Evolutionary conservation across 805 yeast species (phyloP).

Genomic region (Teunomyces gatunensis): DNA sequence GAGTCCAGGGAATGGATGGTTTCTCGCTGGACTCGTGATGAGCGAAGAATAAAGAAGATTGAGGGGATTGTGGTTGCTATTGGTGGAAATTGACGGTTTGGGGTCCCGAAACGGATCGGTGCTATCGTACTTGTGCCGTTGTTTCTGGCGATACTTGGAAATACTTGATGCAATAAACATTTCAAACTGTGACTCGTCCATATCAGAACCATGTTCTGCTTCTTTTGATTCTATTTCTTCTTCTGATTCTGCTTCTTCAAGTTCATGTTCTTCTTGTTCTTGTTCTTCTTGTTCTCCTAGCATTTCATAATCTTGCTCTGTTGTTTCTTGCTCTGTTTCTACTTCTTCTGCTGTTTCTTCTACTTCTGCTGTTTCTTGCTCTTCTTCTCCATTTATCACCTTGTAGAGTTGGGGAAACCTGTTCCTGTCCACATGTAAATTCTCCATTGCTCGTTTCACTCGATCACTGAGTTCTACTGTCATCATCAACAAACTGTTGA

Average conservation of each 20-base stretch:
- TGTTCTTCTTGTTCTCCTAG: no score
- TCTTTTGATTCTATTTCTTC: background rate
- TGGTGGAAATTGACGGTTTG: background rate
- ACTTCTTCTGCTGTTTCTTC: background rate
- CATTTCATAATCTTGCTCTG: no score
- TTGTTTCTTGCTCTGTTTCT: background rate
- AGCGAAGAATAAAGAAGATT: constrained; percentile 26
- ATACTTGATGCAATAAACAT: constrained; percentile 31
- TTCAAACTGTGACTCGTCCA: constrained; percentile 25
- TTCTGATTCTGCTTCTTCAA: background rate
- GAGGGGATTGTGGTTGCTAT: constrained; percentile 18
- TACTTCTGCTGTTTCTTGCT: no score
- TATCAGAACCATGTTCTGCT: background rate
- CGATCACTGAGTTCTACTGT: constrained; percentile 12
- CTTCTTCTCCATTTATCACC: background rate
- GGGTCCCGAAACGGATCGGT: constrained; percentile 9
- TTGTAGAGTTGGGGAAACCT: background rate
- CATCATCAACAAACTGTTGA: constrained; percentile 5
- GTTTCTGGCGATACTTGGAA: constrained; percentile 29
- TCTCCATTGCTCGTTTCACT: constrained; percentile 4
- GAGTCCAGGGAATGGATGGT: constrained; percentile 15
- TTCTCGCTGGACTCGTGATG: constrained; percentile 5
- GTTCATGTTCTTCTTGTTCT: background rate
- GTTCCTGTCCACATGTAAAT: background rate
- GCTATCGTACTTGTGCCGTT: constrained; percentile 12